Conservation (phyloP, 345 rosid species). For the Hypericum perforatum region DNA sequence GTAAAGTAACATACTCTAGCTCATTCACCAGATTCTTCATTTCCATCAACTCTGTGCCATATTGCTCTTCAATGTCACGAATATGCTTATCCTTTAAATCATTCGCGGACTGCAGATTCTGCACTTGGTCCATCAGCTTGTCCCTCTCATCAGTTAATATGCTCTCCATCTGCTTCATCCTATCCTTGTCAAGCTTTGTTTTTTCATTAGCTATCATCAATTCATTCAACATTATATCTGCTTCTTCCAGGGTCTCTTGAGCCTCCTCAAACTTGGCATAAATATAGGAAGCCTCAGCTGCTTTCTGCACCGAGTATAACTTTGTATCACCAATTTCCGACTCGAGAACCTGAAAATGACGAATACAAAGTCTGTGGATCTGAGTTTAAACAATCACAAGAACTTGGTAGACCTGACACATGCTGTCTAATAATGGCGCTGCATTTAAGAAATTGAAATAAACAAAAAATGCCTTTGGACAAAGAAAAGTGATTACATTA, state of each 20-base stretch:
- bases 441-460: too few species aligned
- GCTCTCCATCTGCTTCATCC: constrained; percentile 36
- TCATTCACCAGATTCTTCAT: constrained; percentile 42
- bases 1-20: constrained; percentile 42
- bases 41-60: constrained; percentile 42
- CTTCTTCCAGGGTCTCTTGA: constrained; percentile 69
- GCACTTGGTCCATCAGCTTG: constrained; percentile 38
- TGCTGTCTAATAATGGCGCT: too few species aligned
- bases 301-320: constrained; percentile 49
- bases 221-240: constrained; percentile 72
- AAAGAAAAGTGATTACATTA: too few species aligned
- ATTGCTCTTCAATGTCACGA: constrained; percentile 52
- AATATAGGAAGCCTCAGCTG: constrained; percentile 55
- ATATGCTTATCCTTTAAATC: constrained; percentile 39
- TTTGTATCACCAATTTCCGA: constrained; percentile 62
- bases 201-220: constrained; percentile 64
- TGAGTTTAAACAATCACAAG: too few species aligned
- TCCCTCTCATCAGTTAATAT: constrained; percentile 46
- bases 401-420: too few species aligned
- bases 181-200: constrained; percentile 56
- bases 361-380: not conserved
- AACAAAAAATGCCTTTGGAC: too few species aligned
- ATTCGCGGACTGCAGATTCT: constrained; percentile 45
- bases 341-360: constrained; percentile 52
- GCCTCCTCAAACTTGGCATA: constrained; percentile 86